These are phyloP conservation scores for Trichophaea hybrida DNA, from an alignment of 2,329 filamentous ascomycete genomes.

Conservation along the genomic window DNA sequence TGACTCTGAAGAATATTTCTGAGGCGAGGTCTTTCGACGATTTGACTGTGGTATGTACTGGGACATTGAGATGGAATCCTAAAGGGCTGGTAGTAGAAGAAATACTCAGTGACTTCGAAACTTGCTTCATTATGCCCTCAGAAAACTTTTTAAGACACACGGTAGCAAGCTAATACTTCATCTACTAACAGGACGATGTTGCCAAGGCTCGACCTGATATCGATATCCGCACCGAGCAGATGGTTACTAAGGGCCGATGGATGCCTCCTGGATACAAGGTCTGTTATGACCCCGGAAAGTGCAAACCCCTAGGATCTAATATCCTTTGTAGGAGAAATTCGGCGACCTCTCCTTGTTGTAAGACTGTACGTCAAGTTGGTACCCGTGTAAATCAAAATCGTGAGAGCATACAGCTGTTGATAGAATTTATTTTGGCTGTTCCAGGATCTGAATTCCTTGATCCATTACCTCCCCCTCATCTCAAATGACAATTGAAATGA, in stretches of 20 bases:
- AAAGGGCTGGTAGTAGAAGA: neutral
- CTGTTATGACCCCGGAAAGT: constrained; percentile 31
- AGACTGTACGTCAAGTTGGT: constrained; percentile 26
- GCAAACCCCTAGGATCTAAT: neutral
- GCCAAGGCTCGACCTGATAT: constrained; percentile 88
- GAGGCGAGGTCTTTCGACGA: constrained; percentile 89
- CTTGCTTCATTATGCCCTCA: neutral
- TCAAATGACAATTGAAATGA: neutral
- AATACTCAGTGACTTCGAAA: neutral
- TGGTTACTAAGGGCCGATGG: constrained; percentile 98
- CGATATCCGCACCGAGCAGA: constrained; percentile 86
- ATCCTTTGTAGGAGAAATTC: constrained; percentile 70
- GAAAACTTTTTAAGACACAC: neutral
- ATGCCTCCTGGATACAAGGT: constrained; percentile 98
- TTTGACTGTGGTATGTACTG: constrained; percentile 79
- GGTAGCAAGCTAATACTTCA: constrained; percentile 12
- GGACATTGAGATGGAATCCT: neutral
- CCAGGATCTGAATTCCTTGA: neutral
- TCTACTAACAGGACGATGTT: constrained; percentile 63
- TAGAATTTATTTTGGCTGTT: neutral
- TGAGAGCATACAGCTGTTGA: neutral
- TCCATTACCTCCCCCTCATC: neutral
- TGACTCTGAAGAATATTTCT: constrained; percentile 95
- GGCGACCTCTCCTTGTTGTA: constrained; percentile 92
- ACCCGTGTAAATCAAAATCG: neutral